Evolutionary conservation across 2,329 filamentous ascomycete genomes (phyloP).

Genomic region (Sporothrix inflata): DNA sequence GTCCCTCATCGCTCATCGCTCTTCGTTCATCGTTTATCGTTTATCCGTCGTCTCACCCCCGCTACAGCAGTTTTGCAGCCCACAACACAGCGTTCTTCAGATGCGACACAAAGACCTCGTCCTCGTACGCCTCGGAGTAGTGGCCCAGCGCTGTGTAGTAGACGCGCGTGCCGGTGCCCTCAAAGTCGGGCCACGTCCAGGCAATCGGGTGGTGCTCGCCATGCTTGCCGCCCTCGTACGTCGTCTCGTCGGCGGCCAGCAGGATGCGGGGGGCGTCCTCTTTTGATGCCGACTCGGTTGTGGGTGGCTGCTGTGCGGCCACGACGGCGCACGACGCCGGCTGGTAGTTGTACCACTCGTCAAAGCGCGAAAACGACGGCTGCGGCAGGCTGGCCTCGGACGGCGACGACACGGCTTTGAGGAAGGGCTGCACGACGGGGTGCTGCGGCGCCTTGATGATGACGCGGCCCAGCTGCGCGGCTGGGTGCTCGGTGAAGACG

Average conservation of each 20-base stretch:
- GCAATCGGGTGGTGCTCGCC: constrained; percentile 46
- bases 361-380: constrained; percentile 39
- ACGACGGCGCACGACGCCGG: constrained; percentile 26
- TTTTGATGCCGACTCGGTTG: constrained; percentile 35
- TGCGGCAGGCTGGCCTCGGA: constrained; percentile 22
- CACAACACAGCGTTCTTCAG: constrained; percentile 38
- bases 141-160: constrained; percentile 50
- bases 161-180: constrained; percentile 44
- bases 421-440: constrained; percentile 37
- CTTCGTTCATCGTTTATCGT: not conserved
- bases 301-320: not conserved
- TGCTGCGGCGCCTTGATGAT: constrained; percentile 40
- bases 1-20: not conserved
- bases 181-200: constrained; percentile 47
- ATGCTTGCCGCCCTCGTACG: constrained; percentile 43
- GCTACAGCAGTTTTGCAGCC: constrained; percentile 37
- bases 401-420: constrained; percentile 31
- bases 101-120: constrained; percentile 40
- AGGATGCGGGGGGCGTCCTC: constrained; percentile 39
- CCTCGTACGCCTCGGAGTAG: constrained; percentile 46
- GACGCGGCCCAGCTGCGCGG: constrained; percentile 42
- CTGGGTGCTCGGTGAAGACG: constrained; percentile 46
- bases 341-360: constrained; percentile 51
- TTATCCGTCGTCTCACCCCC: not conserved
- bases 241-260: constrained; percentile 43